Conservation (phyloP, 306 rosid genomes). For the Sechiopsis laciniata region DNA sequence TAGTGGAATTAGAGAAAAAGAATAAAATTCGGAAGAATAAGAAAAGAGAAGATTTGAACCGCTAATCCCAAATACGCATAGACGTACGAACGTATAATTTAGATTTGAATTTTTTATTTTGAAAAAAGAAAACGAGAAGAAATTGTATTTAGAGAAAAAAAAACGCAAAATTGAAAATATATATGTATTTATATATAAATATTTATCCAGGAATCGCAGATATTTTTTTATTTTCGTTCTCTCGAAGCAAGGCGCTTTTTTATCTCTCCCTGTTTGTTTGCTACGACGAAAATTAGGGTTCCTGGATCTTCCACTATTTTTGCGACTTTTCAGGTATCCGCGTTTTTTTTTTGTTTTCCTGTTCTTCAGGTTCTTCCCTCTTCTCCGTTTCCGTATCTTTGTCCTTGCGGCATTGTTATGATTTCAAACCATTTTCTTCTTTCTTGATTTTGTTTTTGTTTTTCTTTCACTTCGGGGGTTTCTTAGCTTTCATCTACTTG, state of each 20-base stretch:
- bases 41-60: not conserved
- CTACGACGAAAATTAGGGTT: slow-evolving; percentile 43
- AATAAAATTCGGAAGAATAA: slow-evolving; percentile 13
- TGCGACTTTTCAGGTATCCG: slow-evolving; percentile 29
- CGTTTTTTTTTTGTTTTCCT: slow-evolving; percentile 22
- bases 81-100: slow-evolving; percentile 24
- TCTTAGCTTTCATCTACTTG: not conserved
- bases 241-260: slow-evolving; percentile 28
- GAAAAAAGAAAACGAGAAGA: not conserved
- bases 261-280: slow-evolving; percentile 13
- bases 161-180: not conserved
- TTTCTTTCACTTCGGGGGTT: not conserved
- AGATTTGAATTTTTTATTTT: not conserved
- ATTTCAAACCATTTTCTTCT: not conserved
- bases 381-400: slow-evolving; percentile 11
- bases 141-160: not conserved
- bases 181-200: not conserved
- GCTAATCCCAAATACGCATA: not conserved
- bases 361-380: slow-evolving; percentile 16
- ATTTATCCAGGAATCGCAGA: not conserved
- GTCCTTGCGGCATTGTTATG: slow-evolving; percentile 7
- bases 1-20: not conserved
- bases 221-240: slow-evolving; percentile 39
- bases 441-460: not conserved
- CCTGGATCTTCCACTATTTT: slow-evolving; percentile 38